These are phyloP conservation scores for Sporothrix sp. DNA, from an alignment of 2,329 filamentous ascomycete species.

Conservation along the genomic window DNA sequence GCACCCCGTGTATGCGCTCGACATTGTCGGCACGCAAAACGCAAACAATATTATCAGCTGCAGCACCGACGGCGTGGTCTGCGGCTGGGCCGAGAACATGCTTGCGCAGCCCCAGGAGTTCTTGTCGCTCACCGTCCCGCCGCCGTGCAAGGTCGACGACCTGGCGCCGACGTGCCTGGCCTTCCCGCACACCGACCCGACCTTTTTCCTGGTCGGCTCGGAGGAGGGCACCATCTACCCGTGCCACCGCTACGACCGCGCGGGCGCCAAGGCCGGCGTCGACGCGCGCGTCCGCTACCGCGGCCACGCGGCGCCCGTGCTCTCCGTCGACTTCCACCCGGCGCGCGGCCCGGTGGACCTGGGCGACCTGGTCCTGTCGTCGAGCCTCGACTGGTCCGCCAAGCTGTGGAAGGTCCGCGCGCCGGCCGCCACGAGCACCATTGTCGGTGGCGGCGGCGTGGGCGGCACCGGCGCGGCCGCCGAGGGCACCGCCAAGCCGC, in stretches of 20 bases:
- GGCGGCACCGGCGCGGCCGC: conserved; percentile 23
- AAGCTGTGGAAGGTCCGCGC: conserved; percentile 93
- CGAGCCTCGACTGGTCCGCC: conserved; percentile 91
- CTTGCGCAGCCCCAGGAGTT: conserved; percentile 93
- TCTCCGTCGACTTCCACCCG: conserved; percentile 93
- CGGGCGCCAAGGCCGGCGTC: conserved; percentile 91
- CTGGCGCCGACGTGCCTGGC: conserved; percentile 89
- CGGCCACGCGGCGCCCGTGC: conserved; percentile 87
- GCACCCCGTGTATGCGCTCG: conserved; percentile 89
- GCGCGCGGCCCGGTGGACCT: conserved; percentile 86
- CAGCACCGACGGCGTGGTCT: conserved; percentile 92
- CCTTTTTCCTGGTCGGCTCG: conserved; percentile 92
- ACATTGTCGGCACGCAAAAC: conserved; percentile 95
- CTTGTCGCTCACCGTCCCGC: conserved; percentile 75
- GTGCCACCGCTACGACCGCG: conserved; percentile 93
- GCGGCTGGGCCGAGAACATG: conserved; percentile 97
- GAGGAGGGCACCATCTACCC: conserved; percentile 96
- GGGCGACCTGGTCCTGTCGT: conserved; percentile 85
- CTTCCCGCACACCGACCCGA: conserved; percentile 90
- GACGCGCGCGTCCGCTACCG: conserved; percentile 81
- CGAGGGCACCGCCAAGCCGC: conserved; percentile 53
- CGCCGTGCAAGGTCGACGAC: conserved; percentile 84
- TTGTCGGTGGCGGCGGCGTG: conserved; percentile 31
- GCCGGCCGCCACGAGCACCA: conserved; percentile 57
- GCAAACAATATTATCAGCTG: conserved; percentile 97